Base-by-base conservation (phyloP, 2,329 filamentous ascomycete genomes). In the Torrubiella hemipterigena region DNA sequence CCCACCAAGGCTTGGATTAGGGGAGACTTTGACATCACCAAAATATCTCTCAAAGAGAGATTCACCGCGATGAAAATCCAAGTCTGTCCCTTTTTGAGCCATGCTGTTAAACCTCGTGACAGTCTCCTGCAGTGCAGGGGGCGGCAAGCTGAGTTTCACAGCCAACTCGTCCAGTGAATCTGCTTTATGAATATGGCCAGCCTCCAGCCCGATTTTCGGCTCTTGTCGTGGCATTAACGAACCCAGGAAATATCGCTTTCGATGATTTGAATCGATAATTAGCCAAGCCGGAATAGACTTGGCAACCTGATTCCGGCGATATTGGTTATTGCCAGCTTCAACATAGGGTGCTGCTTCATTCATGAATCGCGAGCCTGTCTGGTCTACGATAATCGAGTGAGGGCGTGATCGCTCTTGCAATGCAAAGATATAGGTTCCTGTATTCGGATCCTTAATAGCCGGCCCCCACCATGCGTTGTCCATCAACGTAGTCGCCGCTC, bases 401-500 rank as follows among this genome's bases (percentile, higher is more conserved):
- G 24, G 24, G 7, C 11, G 10, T 10, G 11, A 7, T 27, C 24
- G 24, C 24, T 27, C 24, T 10, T 27, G 15, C 7, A 27, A 7
- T 7, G 15, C 11, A 10, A 27, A 11, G 11, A 10, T 27, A 7
- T 10, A 14, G 7, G 24, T 14, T 7, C n/a, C 7, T 7, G 24
- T 27, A 7, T 7, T 14, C 10, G 24, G 24, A 27, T 27, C 7
- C 24, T 11, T 10, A 7, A 27, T 27, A 10, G 15, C 24, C 10
- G 24, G 24, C 7, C 11, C 15, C 9, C 9, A 7, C 24, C 24
- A 27, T 27, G 24, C 15, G 24, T 7, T 11, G 13, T 27, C 46
- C 42, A 56, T 45, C 4, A 54, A 42, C 3, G 52, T 45, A 10
- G 45, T 50, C 7, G 44, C 45, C 1, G 45, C 49, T 8, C 51